A percentile compares a stretch with the other conserved stretches of the same genome.
These are phyloP conservation scores for Pichia cactophila DNA, from an alignment of 1,139 yeast genomes.

Conservation along the genomic window DNA sequence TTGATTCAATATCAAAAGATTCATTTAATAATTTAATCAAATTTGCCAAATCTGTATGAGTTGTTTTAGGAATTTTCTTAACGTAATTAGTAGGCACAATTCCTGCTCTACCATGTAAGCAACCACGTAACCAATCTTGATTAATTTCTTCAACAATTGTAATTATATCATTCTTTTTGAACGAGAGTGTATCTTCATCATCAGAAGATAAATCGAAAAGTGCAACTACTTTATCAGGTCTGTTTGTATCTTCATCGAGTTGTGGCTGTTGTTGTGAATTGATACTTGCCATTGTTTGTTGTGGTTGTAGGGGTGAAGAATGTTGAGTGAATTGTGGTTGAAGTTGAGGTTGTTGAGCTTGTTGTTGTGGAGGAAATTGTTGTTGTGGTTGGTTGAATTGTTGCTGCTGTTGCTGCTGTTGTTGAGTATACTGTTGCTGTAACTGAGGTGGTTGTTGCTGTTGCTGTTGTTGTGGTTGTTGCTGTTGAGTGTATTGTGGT, in stretches of 20 bases:
- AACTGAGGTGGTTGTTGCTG: not conserved
- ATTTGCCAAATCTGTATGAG: slow-evolving; percentile 42
- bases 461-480: not conserved
- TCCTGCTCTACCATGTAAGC: slow-evolving; percentile 72
- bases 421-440: slow-evolving; percentile 1
- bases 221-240: slow-evolving; percentile 61
- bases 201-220: slow-evolving; percentile 70
- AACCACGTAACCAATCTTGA: slow-evolving; percentile 95
- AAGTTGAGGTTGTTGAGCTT: not conserved
- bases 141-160: slow-evolving; percentile 83
- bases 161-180: slow-evolving; percentile 68
- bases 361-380: too few species aligned
- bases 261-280: not conserved
- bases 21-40: slow-evolving; percentile 36
- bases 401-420: not conserved
- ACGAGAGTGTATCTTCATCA: slow-evolving; percentile 65
- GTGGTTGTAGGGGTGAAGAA: slow-evolving; percentile 1
- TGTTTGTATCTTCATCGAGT: slow-evolving; percentile 19
- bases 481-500: slow-evolving; percentile 1
- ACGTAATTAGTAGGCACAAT: slow-evolving; percentile 95
- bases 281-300: not conserved
- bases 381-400: too few species aligned
- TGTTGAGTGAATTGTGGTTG: not conserved
- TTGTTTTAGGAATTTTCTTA: slow-evolving; percentile 63
- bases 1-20: slow-evolving; percentile 53